Percentiles rank a stretch among this genome's conserved stretches.
Evolutionary conservation across 257 asterid species (phyloP).

Genomic region (Dorcoceras hygrometricum): DNA sequence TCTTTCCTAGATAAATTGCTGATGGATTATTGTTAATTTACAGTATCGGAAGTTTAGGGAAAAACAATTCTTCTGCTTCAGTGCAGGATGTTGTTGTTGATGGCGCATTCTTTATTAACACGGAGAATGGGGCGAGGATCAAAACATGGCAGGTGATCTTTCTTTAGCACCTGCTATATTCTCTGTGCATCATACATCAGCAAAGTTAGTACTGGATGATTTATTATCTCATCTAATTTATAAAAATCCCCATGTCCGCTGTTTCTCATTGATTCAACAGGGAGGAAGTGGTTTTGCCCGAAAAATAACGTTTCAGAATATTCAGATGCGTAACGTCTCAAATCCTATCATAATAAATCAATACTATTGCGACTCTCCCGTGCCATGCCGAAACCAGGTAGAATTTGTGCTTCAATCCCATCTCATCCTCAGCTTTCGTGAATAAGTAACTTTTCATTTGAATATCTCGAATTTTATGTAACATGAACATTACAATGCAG

Average conservation of each 20-base stretch:
- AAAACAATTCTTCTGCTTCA: slow-evolving; percentile 39
- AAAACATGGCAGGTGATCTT: slow-evolving; percentile 85
- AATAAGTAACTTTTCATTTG: background rate
- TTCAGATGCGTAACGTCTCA: slow-evolving; percentile 73
- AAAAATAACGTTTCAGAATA: slow-evolving; percentile 55
- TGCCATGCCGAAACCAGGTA: slow-evolving; percentile 73
- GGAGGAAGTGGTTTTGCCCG: slow-evolving; percentile 85
- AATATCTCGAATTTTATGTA: too few species aligned
- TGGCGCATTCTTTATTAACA: slow-evolving; percentile 46
- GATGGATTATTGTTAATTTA: slow-evolving; percentile 19
- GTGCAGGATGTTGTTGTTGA: slow-evolving; percentile 58
- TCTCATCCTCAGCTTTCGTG: background rate
- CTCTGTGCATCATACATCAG: background rate
- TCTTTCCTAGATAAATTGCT: background rate
- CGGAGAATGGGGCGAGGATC: slow-evolving; percentile 77
- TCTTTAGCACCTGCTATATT: background rate
- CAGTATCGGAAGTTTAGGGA: slow-evolving; percentile 92
- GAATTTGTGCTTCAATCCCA: slow-evolving; percentile 2
- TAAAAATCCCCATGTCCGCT: background rate
- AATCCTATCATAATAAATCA: slow-evolving; percentile 86
- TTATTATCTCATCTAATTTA: background rate
- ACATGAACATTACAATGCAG: slow-evolving; percentile 36
- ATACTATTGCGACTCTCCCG: slow-evolving; percentile 67
- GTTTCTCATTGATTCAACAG: slow-evolving; percentile 30
- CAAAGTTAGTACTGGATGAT: background rate